phyloP scores from a whole-genome alignment of 2,329 filamentous ascomycete genomes.

The Tolypocladium tundrense region DNA sequence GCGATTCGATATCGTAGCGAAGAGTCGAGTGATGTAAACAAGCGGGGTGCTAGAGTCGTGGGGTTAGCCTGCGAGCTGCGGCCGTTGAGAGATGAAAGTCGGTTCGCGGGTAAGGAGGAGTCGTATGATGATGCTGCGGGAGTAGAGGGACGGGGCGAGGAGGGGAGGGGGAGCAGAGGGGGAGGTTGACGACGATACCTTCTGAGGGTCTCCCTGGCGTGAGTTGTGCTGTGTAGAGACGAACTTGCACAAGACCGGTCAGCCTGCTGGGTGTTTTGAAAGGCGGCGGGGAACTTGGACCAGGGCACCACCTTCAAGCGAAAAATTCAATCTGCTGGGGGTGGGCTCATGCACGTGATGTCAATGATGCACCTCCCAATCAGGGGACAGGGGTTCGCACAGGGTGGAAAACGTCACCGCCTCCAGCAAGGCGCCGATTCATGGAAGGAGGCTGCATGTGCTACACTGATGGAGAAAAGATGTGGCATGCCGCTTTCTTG shows the following conservation, averaged over 20 bases:
- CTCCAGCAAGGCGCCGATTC: not conserved
- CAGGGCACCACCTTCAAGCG: slow-evolving; percentile 23
- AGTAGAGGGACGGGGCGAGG: slow-evolving; percentile 13
- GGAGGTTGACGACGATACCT: slow-evolving; percentile 8
- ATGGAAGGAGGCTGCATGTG: not conserved
- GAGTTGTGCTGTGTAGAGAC: slow-evolving; percentile 22
- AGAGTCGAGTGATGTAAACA: slow-evolving; percentile 32
- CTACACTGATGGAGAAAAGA: not conserved
- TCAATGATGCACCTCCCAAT: slow-evolving; percentile 7
- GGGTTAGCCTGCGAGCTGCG: slow-evolving; percentile 20
- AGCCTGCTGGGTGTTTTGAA: slow-evolving; percentile 29
- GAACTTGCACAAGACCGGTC: slow-evolving; percentile 21
- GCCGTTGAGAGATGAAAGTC: slow-evolving; percentile 7
- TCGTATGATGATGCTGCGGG: slow-evolving; percentile 5
- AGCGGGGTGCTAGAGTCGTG: slow-evolving; percentile 28
- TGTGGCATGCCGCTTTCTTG: not conserved
- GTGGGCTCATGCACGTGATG: slow-evolving; percentile 24
- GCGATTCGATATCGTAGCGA: slow-evolving; percentile 14
- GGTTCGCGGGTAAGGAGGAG: slow-evolving; percentile 3
- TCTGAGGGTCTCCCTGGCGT: slow-evolving; percentile 13
- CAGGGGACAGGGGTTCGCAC: not conserved
- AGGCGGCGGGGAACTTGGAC: slow-evolving; percentile 30
- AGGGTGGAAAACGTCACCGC: not conserved
- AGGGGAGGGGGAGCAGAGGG: slow-evolving; percentile 9
- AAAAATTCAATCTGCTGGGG: slow-evolving; percentile 31